Base-by-base conservation (phyloP, 257 asterid species). In the Solanum tacnaense region DNA sequence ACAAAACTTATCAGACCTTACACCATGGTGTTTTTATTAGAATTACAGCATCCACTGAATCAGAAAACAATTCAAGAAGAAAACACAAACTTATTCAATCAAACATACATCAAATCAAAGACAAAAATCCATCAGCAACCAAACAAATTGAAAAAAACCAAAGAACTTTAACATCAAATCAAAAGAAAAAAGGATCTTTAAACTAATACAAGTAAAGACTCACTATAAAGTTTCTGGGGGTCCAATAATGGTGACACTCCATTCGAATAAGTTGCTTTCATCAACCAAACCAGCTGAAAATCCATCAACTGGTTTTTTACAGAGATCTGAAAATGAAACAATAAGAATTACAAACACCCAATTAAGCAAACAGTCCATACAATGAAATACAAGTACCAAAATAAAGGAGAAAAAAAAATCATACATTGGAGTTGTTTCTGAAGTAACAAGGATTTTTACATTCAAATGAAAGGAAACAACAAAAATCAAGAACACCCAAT, bases 201-300 rank as follows among this genome's bases (percentile, higher is more conserved):
- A 18, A 31, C 44, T 82, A 82, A 52, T 29, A 49, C 67, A 49
- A 82, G 71, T 44, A 79, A 44, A 29, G 18, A 89, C 99, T 94
- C 88, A 97, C 99, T 96, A 97, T 58, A 97, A 88, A 58, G 99
- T 97, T 70, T 96, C 99, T 2, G 99, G 99, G 56, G 99, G 99
- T 75, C 99, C 99, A 89, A 97, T 97, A 56, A 97, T 89, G 39
- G 99, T 96, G 25, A 97, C 99, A 88, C 96, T 96, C 99, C 99
- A 97, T 93, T 97, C 99, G 84, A 95, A 97, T 52, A 97, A 90
- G 92, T 97, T 94, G 87, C 46, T 91, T 87, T 97, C 99, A 52
- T 97, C 98, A 83, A 94, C 91, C 92, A 97, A 92, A 87, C 99
- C 99, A 84, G 99, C 99, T 86, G 99, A 97, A 88, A 97, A 97